A percentile compares a stretch with the other conserved stretches of the same genome.
Evolutionary conservation across 805 yeast species (phyloP).

Genomic region (Teunomyces lycoperdinae): DNA sequence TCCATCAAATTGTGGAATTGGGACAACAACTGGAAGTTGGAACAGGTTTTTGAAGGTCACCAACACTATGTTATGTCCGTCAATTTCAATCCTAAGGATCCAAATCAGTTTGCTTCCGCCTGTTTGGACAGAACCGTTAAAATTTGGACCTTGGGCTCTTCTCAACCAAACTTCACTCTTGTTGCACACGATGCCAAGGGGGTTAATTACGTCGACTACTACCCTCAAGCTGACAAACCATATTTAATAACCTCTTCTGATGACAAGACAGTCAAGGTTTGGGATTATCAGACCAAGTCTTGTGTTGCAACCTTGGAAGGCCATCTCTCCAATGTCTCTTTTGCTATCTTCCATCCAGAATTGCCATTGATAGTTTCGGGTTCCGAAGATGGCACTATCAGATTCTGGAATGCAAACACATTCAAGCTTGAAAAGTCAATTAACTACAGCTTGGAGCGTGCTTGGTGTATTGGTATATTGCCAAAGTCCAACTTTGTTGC

Average conservation of each 20-base stretch:
- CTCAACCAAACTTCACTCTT: conserved; percentile 86
- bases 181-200: conserved; percentile 91
- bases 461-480: conserved; percentile 88
- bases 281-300: conserved; percentile 97
- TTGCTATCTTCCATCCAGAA: conserved; percentile 98
- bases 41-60: conserved; percentile 93
- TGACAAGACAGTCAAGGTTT: conserved; percentile 81
- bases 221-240: conserved; percentile 97
- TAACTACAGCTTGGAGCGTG: conserved; percentile 89
- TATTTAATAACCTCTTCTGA: conserved; percentile 89
- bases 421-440: conserved; percentile 90
- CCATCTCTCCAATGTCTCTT: conserved; percentile 90
- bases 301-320: conserved; percentile 94
- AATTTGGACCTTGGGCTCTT: conserved; percentile 90
- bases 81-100: conserved; percentile 95
- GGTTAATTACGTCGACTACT: conserved; percentile 93
- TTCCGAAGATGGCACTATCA: conserved; percentile 92
- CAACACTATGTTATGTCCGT: conserved; percentile 93
- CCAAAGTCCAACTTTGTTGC: conserved; percentile 75
- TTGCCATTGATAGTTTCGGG: conserved; percentile 93
- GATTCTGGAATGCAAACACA: conserved; percentile 93
- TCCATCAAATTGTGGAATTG: conserved; percentile 95
- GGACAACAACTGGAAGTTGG: conserved; percentile 90
- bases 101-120: conserved; percentile 95
- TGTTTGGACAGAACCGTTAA: conserved; percentile 95